Evolutionary conservation across 2,329 filamentous ascomycete species (phyloP).

Genomic region (Colletotrichum acutatum): DNA sequence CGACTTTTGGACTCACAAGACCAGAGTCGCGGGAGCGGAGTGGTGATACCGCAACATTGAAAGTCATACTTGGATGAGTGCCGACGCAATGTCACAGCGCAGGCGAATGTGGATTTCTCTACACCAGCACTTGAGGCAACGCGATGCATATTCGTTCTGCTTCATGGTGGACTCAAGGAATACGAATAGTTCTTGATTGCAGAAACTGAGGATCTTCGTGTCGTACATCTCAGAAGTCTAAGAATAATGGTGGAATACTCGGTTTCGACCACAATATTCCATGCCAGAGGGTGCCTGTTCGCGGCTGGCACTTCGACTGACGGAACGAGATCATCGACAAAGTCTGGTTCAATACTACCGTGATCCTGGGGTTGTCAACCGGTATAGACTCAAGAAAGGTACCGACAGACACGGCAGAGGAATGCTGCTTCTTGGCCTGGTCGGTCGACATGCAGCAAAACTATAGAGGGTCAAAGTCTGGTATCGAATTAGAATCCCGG

Average conservation of each 20-base stretch:
- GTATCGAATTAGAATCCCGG: conserved; percentile 27
- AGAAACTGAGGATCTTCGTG: no score
- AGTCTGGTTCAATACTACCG: conserved; percentile 17
- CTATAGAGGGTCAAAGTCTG: neutral
- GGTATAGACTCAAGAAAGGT: conserved; percentile 7
- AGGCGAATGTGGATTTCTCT: neutral
- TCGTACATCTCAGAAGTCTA: no score
- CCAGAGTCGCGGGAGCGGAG: neutral
- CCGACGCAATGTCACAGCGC: neutral
- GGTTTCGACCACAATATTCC: neutral
- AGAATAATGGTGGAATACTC: no score
- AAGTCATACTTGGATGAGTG: neutral
- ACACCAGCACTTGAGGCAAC: neutral
- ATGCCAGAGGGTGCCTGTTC: neutral
- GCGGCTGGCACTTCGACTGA: conserved; percentile 6
- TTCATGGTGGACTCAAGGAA: no score
- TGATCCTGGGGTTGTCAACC: conserved; percentile 9
- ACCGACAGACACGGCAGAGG: conserved; percentile 27
- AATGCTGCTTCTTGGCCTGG: neutral
- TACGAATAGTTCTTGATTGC: neutral
- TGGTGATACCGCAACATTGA: neutral
- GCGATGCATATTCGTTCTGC: neutral
- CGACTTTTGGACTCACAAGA: neutral
- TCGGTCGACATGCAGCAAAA: conserved; percentile 11
- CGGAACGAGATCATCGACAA: neutral